These are phyloP conservation scores for Beverwykella pulmonaria DNA, from an alignment of 495 filamentous ascomycete genomes.

Conservation along the genomic window DNA sequence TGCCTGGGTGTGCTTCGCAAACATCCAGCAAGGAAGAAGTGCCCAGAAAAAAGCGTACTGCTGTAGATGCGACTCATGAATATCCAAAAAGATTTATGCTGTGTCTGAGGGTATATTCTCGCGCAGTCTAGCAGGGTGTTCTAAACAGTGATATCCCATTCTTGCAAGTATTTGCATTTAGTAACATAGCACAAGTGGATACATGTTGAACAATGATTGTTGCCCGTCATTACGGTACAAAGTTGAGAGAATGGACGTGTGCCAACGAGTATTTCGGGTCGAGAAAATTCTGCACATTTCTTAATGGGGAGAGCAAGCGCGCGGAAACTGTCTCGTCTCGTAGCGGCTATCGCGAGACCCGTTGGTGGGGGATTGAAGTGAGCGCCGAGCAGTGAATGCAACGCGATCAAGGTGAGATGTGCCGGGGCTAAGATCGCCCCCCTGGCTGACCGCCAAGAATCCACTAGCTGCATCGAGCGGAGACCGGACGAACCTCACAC, in stretches of 20 bases:
- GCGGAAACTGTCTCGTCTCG: too few relatives aligned
- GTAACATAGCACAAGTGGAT: not conserved
- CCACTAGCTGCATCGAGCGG: not conserved
- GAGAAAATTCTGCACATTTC: too few relatives aligned
- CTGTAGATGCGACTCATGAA: too few relatives aligned
- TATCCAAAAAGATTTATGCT: too few relatives aligned
- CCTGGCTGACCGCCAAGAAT: not conserved
- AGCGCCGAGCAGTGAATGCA: not conserved
- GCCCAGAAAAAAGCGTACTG: not conserved
- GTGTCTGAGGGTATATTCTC: too few relatives aligned
- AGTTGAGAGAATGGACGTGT: not conserved
- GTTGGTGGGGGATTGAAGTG: not conserved
- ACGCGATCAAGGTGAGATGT: not conserved
- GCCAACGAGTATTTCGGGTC: too few relatives aligned
- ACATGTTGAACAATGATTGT: not conserved
- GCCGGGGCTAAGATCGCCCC: not conserved
- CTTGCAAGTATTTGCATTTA: not conserved
- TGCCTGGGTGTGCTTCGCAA: not conserved
- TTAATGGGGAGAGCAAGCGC: too few relatives aligned
- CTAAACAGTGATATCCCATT: too few relatives aligned
- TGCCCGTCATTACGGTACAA: not conserved
- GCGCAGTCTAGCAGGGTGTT: too few relatives aligned
- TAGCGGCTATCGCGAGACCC: not conserved
- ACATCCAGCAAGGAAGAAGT: not conserved
- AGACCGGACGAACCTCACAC: not conserved